Conservation (phyloP, 108 stramenopile species). For the Nannochloropsis gaditana region DNA sequence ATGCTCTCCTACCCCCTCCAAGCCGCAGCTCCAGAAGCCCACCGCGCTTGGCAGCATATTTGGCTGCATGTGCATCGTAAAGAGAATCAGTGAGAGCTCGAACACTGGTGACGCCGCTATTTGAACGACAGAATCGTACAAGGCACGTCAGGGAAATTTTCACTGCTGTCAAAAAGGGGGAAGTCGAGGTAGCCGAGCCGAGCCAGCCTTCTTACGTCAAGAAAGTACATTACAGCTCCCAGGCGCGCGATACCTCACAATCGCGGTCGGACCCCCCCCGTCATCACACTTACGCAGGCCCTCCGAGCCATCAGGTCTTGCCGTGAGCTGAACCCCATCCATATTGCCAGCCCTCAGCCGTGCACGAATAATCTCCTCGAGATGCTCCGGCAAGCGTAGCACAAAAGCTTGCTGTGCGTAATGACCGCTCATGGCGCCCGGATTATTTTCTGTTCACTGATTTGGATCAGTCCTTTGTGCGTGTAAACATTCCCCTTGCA, state of each 20-base stretch:
- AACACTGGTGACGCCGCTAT: background rate
- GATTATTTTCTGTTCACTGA: no score
- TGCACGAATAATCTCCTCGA: conserved; percentile 31
- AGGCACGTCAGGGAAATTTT: no score
- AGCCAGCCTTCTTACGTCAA: no score
- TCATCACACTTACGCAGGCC: background rate
- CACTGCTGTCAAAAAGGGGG: no score
- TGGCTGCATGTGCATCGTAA: background rate
- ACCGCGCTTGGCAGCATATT: background rate
- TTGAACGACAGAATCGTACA: background rate
- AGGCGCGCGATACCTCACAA: no score
- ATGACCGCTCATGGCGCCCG: background rate
- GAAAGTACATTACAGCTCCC: no score
- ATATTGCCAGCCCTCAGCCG: conserved; percentile 21
- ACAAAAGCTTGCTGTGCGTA: conserved; percentile 6
- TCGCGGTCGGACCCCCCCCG: background rate
- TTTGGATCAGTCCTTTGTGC: no score
- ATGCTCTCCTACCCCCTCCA: background rate
- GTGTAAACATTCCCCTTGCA: no score
- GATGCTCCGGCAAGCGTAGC: conserved; percentile 38
- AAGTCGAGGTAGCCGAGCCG: no score
- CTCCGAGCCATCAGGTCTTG: background rate
- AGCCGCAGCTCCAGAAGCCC: background rate
- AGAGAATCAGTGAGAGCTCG: background rate
- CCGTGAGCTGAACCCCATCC: conserved; percentile 33